Evolutionary conservation across 1,284 basidiomycete species (phyloP).

Genomic region (Puccinia coronata): DNA sequence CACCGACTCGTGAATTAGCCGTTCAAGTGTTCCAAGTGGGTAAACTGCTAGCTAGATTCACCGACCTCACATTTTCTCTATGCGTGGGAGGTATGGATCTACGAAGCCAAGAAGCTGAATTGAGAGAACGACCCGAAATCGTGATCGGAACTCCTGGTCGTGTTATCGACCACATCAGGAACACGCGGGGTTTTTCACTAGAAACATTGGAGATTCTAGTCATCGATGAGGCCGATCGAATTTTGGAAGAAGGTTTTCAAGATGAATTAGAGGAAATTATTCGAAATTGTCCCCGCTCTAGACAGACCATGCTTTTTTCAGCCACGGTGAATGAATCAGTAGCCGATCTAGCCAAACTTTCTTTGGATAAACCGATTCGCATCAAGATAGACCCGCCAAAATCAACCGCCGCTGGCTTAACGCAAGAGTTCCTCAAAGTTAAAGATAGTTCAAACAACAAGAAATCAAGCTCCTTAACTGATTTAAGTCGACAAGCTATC

Average conservation of each 20-base stretch:
- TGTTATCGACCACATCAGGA: conserved; percentile 93
- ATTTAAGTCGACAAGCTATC: conserved; percentile 80
- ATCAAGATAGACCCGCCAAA: conserved; percentile 94
- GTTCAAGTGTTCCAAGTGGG: conserved; percentile 93
- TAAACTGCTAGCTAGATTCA: conserved; percentile 77
- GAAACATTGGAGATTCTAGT: conserved; percentile 91
- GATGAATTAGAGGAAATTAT: conserved; percentile 94
- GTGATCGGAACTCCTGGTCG: conserved; percentile 94
- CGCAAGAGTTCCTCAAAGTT: conserved; percentile 78
- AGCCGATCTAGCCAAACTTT: conserved; percentile 87
- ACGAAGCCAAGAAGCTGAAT: conserved; percentile 80
- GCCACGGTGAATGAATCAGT: conserved; percentile 98
- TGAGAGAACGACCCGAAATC: conserved; percentile 84
- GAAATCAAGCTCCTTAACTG: conserved; percentile 76
- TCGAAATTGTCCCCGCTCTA: conserved; percentile 77
- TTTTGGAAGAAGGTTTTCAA: conserved; percentile 96
- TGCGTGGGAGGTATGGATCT: conserved; percentile 88
- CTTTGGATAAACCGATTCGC: conserved; percentile 84
- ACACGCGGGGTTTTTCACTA: conserved; percentile 88
- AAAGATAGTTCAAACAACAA: conserved; percentile 57
- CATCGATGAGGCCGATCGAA: conserved; percentile 95
- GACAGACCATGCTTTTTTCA: conserved; percentile 97
- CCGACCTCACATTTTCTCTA: conserved; percentile 83
- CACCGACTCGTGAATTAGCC: conserved; percentile 89
- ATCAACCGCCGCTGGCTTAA: conserved; percentile 79